Base-by-base conservation (phyloP, 2,329 filamentous ascomycete species). In the Bipolaris victoriae region DNA sequence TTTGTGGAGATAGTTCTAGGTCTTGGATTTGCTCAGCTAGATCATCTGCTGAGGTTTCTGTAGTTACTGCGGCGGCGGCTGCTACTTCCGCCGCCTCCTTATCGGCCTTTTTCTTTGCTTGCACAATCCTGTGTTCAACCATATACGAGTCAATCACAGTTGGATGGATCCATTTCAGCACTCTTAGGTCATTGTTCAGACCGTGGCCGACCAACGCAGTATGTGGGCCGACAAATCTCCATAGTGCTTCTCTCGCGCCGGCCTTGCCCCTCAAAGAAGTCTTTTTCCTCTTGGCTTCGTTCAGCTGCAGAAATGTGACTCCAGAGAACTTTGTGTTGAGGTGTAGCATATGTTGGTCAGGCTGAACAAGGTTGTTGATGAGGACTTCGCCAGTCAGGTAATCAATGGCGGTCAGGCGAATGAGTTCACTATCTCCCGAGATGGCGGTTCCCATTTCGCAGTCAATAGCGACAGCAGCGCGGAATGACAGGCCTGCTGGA, bases 391-490 rank as follows among this genome's bases (percentile, higher is more conserved):
- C 76, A 0, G 80, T 78, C 64, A 84, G 83, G 63, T 82, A 83
- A 13, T 64, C 83, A 24, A 86, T 65, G 1, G 80, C 65, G 0
- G 80, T 81, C 1, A 86, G 40, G 3, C 83, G 82, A 55, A 86
- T 83, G 7, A 86, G 70, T 58, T 85, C 83, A 0, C 72, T 68
- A 9, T 85, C 81, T 6, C 80, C 78, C 5, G 71, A 71, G 7
- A 64, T 61, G 1, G 80, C 72, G 0, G 74, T 78, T 15, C 83
- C 83, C 82, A 86, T 85, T 61, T 86, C 83, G 60, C 84, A 86
- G 58, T 85, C 83, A 3, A 86, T 70, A 0, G 79, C 81, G 3
- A 86, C 78, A 7, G 59, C 59, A 16, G 24, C 49, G 33, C 60
- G 62, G 24, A 57, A 49, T 13, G 43, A 37, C 18, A 29, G 52